Conservation (phyloP, 108 stramenopile species). For the Pseudonitzschia multiseries region DNA sequence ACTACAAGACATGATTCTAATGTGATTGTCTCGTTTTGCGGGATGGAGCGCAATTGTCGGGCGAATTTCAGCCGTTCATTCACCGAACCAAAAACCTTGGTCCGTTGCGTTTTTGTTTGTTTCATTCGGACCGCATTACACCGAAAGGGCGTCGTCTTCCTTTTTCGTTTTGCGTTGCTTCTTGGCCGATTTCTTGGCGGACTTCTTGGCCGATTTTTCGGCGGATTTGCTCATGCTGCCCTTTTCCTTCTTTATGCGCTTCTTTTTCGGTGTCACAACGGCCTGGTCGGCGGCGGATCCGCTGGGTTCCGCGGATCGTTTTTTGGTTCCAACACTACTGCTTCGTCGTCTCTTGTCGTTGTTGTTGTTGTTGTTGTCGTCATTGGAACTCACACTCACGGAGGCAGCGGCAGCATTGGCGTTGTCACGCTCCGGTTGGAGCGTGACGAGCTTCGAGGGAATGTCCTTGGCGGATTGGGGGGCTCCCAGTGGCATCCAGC, state of each 20-base stretch:
- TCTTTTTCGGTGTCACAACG: constrained; percentile 6
- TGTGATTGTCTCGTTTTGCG: too few species aligned
- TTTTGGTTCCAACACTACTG: background rate
- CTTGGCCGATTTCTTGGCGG: constrained; percentile 33
- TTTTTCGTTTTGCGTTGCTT: background rate
- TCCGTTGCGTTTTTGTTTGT: too few species aligned
- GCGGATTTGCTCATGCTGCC: constrained; percentile 8
- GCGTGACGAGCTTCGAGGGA: background rate
- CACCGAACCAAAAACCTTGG: too few species aligned
- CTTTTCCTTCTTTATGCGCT: constrained; percentile 21
- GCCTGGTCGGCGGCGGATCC: background rate
- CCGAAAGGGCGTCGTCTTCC: too few species aligned
- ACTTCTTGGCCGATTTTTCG: constrained; percentile 32
- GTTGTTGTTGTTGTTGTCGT: constrained; percentile 2
- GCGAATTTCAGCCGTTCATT: too few species aligned
- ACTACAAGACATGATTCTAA: too few species aligned
- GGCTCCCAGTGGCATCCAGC: constrained; percentile 61
- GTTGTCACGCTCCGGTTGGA: background rate
- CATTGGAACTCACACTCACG: background rate
- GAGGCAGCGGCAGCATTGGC: background rate
- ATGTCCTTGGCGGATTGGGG: background rate
- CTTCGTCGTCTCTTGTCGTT: background rate
- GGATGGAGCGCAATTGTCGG: too few species aligned
- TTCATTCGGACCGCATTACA: too few species aligned
- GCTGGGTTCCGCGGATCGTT: background rate